Conservation (phyloP, 371 early-diverging fungal genomes). For the Mucor plumbeus region DNA sequence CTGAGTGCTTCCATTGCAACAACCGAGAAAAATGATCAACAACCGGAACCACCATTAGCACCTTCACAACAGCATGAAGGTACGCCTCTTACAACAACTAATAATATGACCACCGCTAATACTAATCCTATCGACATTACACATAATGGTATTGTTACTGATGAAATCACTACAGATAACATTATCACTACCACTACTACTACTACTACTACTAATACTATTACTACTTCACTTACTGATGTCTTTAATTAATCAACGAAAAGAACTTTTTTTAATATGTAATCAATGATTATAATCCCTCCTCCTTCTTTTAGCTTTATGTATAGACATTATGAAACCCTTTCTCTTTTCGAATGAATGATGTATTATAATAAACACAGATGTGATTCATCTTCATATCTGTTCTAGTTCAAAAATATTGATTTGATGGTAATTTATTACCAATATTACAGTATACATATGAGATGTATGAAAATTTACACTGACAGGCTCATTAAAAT, state of each 20-base stretch:
- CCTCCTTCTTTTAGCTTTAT: background rate
- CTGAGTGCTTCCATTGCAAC: background rate
- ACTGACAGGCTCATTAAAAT: too few species aligned
- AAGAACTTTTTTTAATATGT: background rate
- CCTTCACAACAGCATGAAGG: background rate
- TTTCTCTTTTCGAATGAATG: too few species aligned
- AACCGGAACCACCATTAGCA: background rate
- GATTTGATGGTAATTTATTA: too few species aligned
- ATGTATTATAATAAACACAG: too few species aligned
- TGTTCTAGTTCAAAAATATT: too few species aligned
- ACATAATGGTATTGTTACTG: too few species aligned
- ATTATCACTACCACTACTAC: background rate
- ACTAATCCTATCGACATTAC: background rate
- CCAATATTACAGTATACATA: too few species aligned
- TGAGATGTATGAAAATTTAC: too few species aligned
- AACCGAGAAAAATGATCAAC: background rate
- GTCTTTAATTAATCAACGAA: background rate
- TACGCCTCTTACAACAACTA: background rate
- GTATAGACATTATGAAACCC: background rate
- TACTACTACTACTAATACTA: background rate
- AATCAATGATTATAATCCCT: background rate
- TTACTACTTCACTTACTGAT: background rate
- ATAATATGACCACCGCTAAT: constrained; percentile 1
- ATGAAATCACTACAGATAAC: background rate
- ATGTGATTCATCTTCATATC: too few species aligned